Conservation (phyloP, 495 filamentous ascomycete species). For the Annulohypoxylon stygium region DNA sequence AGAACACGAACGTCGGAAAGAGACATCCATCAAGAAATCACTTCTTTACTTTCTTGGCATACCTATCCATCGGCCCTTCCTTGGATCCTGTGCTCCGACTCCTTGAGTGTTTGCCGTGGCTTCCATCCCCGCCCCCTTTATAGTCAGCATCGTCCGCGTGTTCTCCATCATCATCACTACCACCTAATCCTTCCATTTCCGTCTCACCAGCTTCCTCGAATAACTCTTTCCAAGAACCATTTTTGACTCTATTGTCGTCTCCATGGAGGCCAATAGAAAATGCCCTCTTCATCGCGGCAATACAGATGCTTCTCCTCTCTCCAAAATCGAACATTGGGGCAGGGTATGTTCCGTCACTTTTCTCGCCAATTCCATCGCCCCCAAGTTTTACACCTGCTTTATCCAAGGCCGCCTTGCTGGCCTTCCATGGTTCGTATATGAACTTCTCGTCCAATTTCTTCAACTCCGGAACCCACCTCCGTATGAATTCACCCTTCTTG, state of each 20-base stretch:
- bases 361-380: conserved; percentile 60
- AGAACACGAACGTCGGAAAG: not conserved
- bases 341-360: conserved; percentile 65
- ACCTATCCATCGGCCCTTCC: conserved; percentile 60
- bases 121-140: conserved; percentile 21
- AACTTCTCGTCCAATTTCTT: conserved; percentile 70
- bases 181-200: conserved; percentile 54
- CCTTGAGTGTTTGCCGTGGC: conserved; percentile 50
- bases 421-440: conserved; percentile 82
- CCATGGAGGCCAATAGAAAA: conserved; percentile 73
- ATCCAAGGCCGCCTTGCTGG: conserved; percentile 71
- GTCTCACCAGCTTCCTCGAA: conserved; percentile 68
- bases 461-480: conserved; percentile 73
- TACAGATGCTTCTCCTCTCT: conserved; percentile 67
- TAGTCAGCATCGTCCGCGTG: conserved; percentile 48
- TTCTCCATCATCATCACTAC: conserved; percentile 49
- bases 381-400: conserved; percentile 68
- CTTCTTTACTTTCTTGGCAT: conserved; percentile 56
- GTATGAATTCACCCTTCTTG: conserved; percentile 69
- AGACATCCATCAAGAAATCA: not conserved
- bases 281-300: conserved; percentile 73
- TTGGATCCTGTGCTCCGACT: conserved; percentile 36
- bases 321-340: conserved; percentile 80
- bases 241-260: conserved; percentile 66
- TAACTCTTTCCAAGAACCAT: conserved; percentile 71